Evolutionary conservation across 768 basidiomycete genomes (phyloP).

Genomic region (Cystoderma amianthinum): DNA sequence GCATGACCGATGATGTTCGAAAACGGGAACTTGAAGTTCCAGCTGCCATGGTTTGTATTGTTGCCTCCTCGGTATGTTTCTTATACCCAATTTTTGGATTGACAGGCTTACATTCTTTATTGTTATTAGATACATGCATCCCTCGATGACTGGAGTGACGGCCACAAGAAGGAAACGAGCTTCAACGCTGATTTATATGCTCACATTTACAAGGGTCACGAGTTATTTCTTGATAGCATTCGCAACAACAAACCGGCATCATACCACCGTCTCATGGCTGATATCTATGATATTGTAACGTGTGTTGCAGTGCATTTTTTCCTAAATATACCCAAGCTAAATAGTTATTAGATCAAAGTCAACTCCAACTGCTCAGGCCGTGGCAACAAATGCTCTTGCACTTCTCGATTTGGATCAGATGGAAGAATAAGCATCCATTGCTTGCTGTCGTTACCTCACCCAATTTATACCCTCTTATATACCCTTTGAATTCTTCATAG

Average conservation of each 20-base stretch:
- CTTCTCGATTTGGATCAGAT: too few relatives aligned
- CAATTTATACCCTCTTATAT: too few relatives aligned
- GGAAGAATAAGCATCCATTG: too few relatives aligned
- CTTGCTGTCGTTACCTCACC: too few relatives aligned
- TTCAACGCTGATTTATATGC: slow-evolving; percentile 5
- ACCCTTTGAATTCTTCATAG: too few relatives aligned
- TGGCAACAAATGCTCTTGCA: too few relatives aligned
- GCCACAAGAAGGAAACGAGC: background rate
- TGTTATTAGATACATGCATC: slow-evolving; percentile 5
- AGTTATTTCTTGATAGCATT: slow-evolving; percentile 3
- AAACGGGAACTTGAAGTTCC: background rate
- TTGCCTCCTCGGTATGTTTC: background rate
- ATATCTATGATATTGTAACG: slow-evolving; percentile 4
- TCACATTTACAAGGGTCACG: slow-evolving; percentile 3
- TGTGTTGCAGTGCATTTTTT: slow-evolving; percentile 3
- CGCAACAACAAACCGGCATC: background rate
- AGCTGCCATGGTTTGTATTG: background rate
- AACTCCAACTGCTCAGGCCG: too few relatives aligned
- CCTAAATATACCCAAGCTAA: too few relatives aligned
- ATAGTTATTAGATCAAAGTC: too few relatives aligned
- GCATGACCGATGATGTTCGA: background rate
- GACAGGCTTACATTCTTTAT: background rate
- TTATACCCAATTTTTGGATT: background rate
- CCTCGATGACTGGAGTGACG: slow-evolving; percentile 6
- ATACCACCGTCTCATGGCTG: slow-evolving; percentile 3